Conservation (phyloP, 2,329 filamentous ascomycete genomes). For the Calonectria pteridis region DNA sequence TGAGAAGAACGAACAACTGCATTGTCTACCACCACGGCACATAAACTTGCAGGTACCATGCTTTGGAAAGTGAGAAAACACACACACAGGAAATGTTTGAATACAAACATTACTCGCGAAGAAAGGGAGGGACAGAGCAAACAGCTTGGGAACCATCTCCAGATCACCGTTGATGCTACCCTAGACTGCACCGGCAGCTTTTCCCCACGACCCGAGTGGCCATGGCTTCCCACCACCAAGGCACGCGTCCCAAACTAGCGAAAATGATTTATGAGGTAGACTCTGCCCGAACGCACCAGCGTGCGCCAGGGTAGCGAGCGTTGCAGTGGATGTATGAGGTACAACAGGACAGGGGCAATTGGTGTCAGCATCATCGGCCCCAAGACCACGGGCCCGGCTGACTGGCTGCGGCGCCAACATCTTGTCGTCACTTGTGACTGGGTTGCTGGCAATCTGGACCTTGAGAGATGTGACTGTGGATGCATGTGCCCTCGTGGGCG, state of each 20-base stretch:
- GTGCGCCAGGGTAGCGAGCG: neutral
- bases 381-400: constrained; percentile 21
- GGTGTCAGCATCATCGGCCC: constrained; percentile 1
- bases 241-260: neutral
- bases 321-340: constrained; percentile 4
- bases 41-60: neutral
- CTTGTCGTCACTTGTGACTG: constrained; percentile 10
- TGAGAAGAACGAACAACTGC: too few species aligned
- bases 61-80: neutral
- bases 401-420: constrained; percentile 6
- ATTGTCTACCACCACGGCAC: neutral
- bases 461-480: constrained; percentile 20
- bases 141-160: neutral
- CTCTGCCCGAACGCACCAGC: neutral
- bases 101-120: neutral
- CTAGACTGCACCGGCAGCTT: neutral
- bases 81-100: neutral
- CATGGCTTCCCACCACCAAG: neutral
- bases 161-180: constrained; percentile 5
- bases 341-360: constrained; percentile 1
- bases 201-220: neutral
- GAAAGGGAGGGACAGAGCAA: neutral
- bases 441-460: constrained; percentile 9
- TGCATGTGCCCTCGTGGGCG: constrained; percentile 27
- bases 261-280: neutral